A percentile compares a stretch with the other conserved stretches of the same genome.
Evolutionary conservation across 1,284 basidiomycete species (phyloP).

Genomic region (Bothia castanella): DNA sequence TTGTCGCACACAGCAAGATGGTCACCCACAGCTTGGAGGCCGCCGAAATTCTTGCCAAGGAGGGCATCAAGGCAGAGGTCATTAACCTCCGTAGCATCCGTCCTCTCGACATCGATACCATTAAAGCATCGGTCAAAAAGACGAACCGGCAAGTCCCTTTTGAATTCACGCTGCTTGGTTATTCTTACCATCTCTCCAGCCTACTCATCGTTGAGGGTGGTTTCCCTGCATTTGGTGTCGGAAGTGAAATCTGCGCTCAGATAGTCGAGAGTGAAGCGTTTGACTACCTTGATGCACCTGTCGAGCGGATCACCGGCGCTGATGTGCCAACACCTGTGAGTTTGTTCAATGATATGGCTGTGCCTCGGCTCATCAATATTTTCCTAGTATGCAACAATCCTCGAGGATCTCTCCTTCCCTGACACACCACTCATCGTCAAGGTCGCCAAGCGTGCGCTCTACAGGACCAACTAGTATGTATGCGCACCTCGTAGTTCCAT

Average conservation of each 20-base stretch:
- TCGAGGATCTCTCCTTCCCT: slow-evolving; percentile 90
- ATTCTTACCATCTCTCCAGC: slow-evolving; percentile 37
- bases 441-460: slow-evolving; percentile 89
- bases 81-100: slow-evolving; percentile 96
- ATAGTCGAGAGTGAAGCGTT: slow-evolving; percentile 95
- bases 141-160: slow-evolving; percentile 72
- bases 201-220: slow-evolving; percentile 96
- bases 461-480: slow-evolving; percentile 66
- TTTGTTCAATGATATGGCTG: slow-evolving; percentile 34
- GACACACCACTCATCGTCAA: slow-evolving; percentile 84
- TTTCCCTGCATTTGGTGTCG: slow-evolving; percentile 98
- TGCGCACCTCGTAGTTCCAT: slow-evolving; percentile 11
- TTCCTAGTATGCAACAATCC: slow-evolving; percentile 78
- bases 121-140: slow-evolving; percentile 96
- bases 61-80: slow-evolving; percentile 97
- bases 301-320: slow-evolving; percentile 96
- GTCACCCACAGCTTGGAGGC: slow-evolving; percentile 91
- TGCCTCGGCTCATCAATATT: background rate
- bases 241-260: slow-evolving; percentile 96
- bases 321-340: slow-evolving; percentile 93
- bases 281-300: slow-evolving; percentile 95
- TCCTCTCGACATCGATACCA: slow-evolving; percentile 96
- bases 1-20: slow-evolving; percentile 97
- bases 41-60: slow-evolving; percentile 89
- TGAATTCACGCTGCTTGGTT: background rate